Conservation (phyloP, 805 yeast genomes). For the Nakazawaea ernobii region DNA sequence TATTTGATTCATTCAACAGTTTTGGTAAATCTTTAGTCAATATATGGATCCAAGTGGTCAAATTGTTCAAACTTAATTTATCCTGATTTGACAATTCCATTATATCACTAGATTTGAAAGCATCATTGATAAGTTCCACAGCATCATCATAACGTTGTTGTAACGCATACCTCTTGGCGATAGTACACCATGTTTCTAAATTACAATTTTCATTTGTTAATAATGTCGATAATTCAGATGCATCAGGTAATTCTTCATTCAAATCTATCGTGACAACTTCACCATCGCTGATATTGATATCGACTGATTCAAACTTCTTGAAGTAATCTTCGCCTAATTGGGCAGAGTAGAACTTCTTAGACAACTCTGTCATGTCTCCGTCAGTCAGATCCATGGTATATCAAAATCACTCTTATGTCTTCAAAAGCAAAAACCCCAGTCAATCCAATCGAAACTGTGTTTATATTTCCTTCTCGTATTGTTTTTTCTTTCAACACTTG, state of each 20-base stretch:
- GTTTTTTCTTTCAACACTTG: not conserved
- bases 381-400: not conserved
- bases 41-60: conserved; percentile 69
- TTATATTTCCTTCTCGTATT: too few species aligned
- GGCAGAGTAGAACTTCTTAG: conserved; percentile 2
- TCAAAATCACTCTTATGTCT: too few species aligned
- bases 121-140: conserved; percentile 54
- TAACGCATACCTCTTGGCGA: conserved; percentile 75
- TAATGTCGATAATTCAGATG: conserved; percentile 72
- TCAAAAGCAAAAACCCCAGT: too few species aligned
- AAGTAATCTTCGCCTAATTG: conserved; percentile 2
- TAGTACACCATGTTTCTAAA: conserved; percentile 74
- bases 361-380: not conserved
- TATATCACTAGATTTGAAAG: conserved; percentile 35
- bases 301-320: conserved; percentile 30
- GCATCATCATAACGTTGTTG: conserved; percentile 57
- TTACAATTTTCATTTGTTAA: conserved; percentile 77
- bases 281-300: conserved; percentile 80
- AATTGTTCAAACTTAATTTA: conserved; percentile 49
- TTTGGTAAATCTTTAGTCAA: conserved; percentile 17
- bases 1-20: conserved; percentile 21
- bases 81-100: conserved; percentile 33
- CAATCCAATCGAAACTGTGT: too few species aligned
- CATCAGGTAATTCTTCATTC: conserved; percentile 85
- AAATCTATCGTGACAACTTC: conserved; percentile 79